phyloP scores from a whole-genome alignment of 176 grass and related monocot genomes.

The Pontederia paniculata region DNA sequence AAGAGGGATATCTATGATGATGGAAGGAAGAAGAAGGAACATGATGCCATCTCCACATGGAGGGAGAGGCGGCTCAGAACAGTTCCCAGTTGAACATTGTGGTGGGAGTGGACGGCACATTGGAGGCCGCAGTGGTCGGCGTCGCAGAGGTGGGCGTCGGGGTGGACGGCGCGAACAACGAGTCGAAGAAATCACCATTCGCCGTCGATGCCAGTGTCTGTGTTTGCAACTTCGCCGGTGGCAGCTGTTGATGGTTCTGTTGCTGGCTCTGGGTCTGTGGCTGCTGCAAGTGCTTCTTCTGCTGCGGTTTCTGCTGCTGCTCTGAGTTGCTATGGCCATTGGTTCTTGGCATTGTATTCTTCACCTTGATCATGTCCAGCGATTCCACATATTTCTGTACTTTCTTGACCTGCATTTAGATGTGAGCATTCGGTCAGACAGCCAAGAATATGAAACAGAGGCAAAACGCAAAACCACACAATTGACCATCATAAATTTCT shows the following conservation, averaged over 20 bases:
- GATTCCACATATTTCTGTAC: conserved; percentile 89
- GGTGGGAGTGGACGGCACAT: conserved; percentile 28
- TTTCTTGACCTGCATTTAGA: conserved; percentile 52
- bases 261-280: conserved; percentile 2
- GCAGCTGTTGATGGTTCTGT: conserved; percentile 11
- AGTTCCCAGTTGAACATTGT: conserved; percentile 64
- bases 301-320: conserved; percentile 8
- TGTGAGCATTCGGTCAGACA: too few relatives aligned
- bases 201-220: conserved; percentile 16
- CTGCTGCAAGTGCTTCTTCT: not conserved
- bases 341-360: conserved; percentile 39
- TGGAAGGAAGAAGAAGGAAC: too few relatives aligned
- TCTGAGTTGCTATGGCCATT: conserved; percentile 20
- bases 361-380: conserved; percentile 58
- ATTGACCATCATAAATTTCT: too few relatives aligned
- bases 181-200: conserved; percentile 65
- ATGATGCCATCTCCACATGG: too few relatives aligned
- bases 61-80: conserved; percentile 18
- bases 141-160: conserved; percentile 50
- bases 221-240: not conserved
- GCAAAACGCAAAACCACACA: too few relatives aligned
- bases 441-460: too few relatives aligned
- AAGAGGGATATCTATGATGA: too few relatives aligned
- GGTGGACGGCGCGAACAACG: conserved; percentile 42
- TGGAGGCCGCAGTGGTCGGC: conserved; percentile 39